Evolutionary conservation across 2,329 filamentous ascomycete genomes (phyloP).

Genomic region (Gremmenia infestans): DNA sequence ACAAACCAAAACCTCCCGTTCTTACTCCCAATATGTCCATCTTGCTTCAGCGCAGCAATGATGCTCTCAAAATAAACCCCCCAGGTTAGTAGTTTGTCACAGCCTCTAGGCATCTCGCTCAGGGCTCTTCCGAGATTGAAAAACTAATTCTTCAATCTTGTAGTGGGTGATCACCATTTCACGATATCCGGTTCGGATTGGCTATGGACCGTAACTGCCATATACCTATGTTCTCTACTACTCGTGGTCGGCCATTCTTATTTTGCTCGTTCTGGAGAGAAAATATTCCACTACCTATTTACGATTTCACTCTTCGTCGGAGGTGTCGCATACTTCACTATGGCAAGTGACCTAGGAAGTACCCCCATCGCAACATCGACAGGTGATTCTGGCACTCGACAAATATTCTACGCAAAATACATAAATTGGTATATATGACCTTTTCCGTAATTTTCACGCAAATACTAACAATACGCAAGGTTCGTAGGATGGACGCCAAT

Average conservation of each 20-base stretch:
- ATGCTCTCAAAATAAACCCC: slow-evolving; percentile 24
- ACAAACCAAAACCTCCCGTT: too few species aligned
- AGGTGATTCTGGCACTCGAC: slow-evolving; percentile 41
- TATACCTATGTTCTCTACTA: slow-evolving; percentile 52
- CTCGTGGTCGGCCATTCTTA: slow-evolving; percentile 46
- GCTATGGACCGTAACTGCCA: slow-evolving; percentile 56
- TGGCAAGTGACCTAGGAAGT: slow-evolving; percentile 61
- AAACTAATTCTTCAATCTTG: background rate
- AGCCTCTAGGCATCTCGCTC: background rate
- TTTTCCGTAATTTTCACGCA: background rate
- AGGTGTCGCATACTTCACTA: slow-evolving; percentile 59
- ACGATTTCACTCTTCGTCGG: slow-evolving; percentile 53
- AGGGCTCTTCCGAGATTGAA: background rate
- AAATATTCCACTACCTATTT: slow-evolving; percentile 59
- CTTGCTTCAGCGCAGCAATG: slow-evolving; percentile 14
- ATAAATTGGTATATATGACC: slow-evolving; percentile 49
- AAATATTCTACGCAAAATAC: slow-evolving; percentile 62
- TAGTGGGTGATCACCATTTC: slow-evolving; percentile 29
- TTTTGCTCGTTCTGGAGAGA: slow-evolving; percentile 44
- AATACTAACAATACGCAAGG: slow-evolving; percentile 7
- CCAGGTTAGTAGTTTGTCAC: slow-evolving; percentile 1
- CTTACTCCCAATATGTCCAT: background rate
- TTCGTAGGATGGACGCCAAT: slow-evolving; percentile 46
- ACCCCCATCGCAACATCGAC: slow-evolving; percentile 55
- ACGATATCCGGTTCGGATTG: slow-evolving; percentile 55